phyloP scores from a whole-genome alignment of 1,139 yeast genomes.

The Suhomyces wounanorum region DNA sequence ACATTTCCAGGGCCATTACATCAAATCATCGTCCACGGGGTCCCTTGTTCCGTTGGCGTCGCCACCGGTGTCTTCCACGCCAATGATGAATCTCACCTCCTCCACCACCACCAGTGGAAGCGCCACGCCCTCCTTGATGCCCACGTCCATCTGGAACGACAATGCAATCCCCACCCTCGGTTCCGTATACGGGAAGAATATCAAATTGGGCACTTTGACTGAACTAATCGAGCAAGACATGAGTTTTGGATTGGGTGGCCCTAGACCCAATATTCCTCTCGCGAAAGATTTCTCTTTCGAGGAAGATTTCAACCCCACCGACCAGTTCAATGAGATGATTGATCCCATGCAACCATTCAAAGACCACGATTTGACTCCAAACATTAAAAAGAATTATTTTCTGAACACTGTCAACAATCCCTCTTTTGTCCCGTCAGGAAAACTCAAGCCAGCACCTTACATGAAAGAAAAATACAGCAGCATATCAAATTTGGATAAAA shows the following conservation, averaged over 20 bases:
- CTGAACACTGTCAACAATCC: conserved; percentile 26
- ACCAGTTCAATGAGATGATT: conserved; percentile 1
- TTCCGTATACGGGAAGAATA: conserved; percentile 7
- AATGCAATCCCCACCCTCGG: conserved; percentile 6
- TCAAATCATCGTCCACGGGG: conserved; percentile 4
- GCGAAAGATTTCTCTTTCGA: conserved; percentile 10
- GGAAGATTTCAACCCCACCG: conserved; percentile 10
- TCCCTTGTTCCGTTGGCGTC: conserved; percentile 4
- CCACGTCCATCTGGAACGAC: conserved; percentile 17
- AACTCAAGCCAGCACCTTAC: conserved; percentile 9
- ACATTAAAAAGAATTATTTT: conserved; percentile 21
- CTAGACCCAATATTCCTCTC: not conserved
- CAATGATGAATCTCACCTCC: not conserved
- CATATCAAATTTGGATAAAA: conserved; percentile 7
- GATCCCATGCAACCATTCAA: not conserved
- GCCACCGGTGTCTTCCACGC: conserved; percentile 2
- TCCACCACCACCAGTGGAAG: conserved; percentile 12
- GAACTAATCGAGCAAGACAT: conserved; percentile 11
- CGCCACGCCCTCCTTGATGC: conserved; percentile 14
- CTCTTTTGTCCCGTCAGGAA: conserved; percentile 25
- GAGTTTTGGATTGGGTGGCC: not conserved
- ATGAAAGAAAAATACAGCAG: conserved; percentile 8
- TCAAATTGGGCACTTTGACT: conserved; percentile 12
- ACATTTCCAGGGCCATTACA: not conserved
- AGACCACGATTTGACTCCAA: not conserved